A percentile compares a stretch with the other conserved stretches of the same genome.
These are phyloP conservation scores for Rubus idaeus DNA, from an alignment of 306 rosid species.

Conservation along the genomic window DNA sequence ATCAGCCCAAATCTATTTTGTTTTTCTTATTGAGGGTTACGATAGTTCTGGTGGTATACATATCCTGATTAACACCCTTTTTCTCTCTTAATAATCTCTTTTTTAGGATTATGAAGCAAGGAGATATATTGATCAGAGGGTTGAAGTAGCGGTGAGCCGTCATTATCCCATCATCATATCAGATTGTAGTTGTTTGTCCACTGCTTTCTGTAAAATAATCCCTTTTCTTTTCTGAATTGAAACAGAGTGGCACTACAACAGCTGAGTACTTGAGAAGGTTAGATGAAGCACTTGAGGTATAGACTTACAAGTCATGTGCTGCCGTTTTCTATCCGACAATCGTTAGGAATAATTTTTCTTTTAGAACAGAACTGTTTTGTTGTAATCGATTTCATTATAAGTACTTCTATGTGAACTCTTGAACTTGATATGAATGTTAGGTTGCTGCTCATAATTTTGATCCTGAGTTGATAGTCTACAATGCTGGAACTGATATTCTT, in stretches of 20 bases:
- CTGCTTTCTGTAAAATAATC: constrained; percentile 6
- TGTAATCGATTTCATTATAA: background rate
- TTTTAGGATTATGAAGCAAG: constrained; percentile 82
- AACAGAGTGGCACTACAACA: constrained; percentile 76
- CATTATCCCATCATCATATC: constrained; percentile 21
- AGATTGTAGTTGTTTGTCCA: constrained; percentile 23
- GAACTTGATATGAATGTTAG: constrained; percentile 32
- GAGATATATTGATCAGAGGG: constrained; percentile 71
- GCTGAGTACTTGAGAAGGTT: constrained; percentile 70
- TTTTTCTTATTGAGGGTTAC: background rate
- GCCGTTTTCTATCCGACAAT: background rate
- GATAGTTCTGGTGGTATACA: background rate
- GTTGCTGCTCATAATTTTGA: constrained; percentile 57
- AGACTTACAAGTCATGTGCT: background rate
- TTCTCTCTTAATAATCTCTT: constrained; percentile 6
- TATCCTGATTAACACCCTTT: background rate
- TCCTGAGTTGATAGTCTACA: constrained; percentile 81
- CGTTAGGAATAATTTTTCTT: background rate
- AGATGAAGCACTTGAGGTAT: constrained; percentile 85
- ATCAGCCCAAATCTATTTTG: background rate
- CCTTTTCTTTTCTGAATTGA: constrained; percentile 18
- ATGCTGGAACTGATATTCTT: constrained; percentile 94
- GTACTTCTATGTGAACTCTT: background rate
- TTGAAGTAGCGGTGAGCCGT: constrained; percentile 74
- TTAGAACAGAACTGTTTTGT: background rate